phyloP scores from a whole-genome alignment of 2,329 filamentous ascomycete genomes.

The Aspergillus novofumigatus region DNA sequence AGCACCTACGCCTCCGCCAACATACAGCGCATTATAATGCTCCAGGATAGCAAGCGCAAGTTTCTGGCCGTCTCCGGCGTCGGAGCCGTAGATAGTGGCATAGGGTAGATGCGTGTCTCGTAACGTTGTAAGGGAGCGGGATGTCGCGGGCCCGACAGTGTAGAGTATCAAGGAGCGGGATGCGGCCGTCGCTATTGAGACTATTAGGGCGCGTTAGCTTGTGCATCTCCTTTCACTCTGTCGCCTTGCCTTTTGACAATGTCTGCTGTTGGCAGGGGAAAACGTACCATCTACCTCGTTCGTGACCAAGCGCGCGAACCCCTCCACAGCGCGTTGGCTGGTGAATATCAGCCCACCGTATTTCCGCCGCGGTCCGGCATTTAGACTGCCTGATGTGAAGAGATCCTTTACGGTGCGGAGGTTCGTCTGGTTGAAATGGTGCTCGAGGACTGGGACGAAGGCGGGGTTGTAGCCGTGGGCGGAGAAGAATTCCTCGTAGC shows the following conservation, averaged over 20 bases:
- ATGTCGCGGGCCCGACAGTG: conserved; percentile 47
- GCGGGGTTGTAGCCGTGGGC: conserved; percentile 27
- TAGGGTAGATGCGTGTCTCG: conserved; percentile 39
- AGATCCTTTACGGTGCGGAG: conserved; percentile 32
- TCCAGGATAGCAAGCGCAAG: conserved; percentile 73
- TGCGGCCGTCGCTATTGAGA: conserved; percentile 7
- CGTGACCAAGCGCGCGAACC: conserved; percentile 35
- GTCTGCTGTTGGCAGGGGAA: not conserved
- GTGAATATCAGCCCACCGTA: conserved; percentile 50
- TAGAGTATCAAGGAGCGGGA: conserved; percentile 37
- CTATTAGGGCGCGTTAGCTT: not conserved
- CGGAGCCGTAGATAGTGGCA: conserved; percentile 67
- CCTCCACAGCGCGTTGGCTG: conserved; percentile 47
- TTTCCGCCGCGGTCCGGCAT: conserved; percentile 12
- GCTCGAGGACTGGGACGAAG: conserved; percentile 47
- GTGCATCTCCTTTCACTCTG: not conserved
- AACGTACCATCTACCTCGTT: conserved; percentile 27
- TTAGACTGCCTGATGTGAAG: conserved; percentile 31
- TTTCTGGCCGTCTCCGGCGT: conserved; percentile 79
- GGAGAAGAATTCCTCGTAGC: conserved; percentile 44
- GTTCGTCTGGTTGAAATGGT: conserved; percentile 37
- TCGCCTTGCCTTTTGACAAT: too few species aligned
- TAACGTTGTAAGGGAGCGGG: conserved; percentile 62
- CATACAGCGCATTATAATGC: conserved; percentile 58
- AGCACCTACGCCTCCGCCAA: not conserved